Evolutionary conservation across 352 stramenopile genomes (phyloP).

Genomic region (Pythium coloratum): DNA sequence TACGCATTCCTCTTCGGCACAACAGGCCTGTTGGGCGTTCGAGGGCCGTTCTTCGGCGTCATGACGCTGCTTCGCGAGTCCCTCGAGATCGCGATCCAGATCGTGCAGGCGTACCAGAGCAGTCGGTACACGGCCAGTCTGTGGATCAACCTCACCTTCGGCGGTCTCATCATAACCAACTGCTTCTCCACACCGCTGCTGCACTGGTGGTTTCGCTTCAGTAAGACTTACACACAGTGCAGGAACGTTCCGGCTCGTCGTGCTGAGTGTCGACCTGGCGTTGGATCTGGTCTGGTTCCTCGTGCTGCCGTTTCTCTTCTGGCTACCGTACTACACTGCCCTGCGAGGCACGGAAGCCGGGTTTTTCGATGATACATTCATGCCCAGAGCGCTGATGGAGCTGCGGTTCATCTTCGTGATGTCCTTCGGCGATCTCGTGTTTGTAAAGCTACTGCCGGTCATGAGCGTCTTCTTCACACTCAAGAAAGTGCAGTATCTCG

Average conservation of each 20-base stretch:
- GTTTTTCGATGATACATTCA: slow-evolving; percentile 12
- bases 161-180: slow-evolving; percentile 13
- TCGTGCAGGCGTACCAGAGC: slow-evolving; percentile 11
- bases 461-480: slow-evolving; percentile 11
- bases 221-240: too few relatives aligned
- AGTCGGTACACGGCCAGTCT: slow-evolving; percentile 8
- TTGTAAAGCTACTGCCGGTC: slow-evolving; percentile 7
- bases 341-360: neutral
- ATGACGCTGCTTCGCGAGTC: slow-evolving; percentile 10
- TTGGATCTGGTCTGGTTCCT: slow-evolving; percentile 14
- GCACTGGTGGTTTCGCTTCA: neutral
- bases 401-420: slow-evolving; percentile 16
- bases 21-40: neutral
- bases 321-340: slow-evolving; percentile 3
- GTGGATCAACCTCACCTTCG: slow-evolving; percentile 19
- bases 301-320: slow-evolving; percentile 11
- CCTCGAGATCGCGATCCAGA: slow-evolving; percentile 6
- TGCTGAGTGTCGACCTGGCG: neutral
- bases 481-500: slow-evolving; percentile 3
- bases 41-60: slow-evolving; percentile 9
- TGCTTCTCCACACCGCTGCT: slow-evolving; percentile 16
- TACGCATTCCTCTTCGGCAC: slow-evolving; percentile 2
- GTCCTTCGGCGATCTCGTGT: slow-evolving; percentile 15
- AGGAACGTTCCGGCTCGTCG: neutral
- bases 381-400: slow-evolving; percentile 11